Percentiles rank a stretch among this genome's conserved stretches.
Conservation (phyloP, 345 rosid genomes). For the Lumnitzera racemosa region DNA sequence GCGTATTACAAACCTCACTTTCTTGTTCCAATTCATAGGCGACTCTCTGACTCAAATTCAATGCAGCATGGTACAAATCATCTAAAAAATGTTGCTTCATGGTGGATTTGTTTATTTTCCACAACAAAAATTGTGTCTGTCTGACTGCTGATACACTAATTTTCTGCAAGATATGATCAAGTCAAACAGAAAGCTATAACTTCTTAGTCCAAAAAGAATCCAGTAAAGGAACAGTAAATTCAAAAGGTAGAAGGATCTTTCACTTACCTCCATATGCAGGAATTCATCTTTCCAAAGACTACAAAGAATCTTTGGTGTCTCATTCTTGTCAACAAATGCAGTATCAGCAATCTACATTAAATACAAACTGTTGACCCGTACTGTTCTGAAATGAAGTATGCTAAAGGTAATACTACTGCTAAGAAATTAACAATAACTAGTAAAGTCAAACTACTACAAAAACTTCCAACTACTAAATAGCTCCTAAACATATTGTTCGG, state of each 20-base stretch:
- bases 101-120: slow-evolving; percentile 57
- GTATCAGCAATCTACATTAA: slow-evolving; percentile 53
- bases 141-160: slow-evolving; percentile 28
- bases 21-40: slow-evolving; percentile 51
- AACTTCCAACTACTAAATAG: not conserved
- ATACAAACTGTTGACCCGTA: not conserved
- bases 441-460: not conserved
- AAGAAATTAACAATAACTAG: slow-evolving; percentile 4
- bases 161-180: slow-evolving; percentile 39
- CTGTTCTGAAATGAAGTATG: no score
- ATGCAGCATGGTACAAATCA: slow-evolving; percentile 78
- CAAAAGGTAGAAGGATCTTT: not conserved
- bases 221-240: not conserved
- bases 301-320: slow-evolving; percentile 45
- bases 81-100: slow-evolving; percentile 46
- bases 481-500: no score
- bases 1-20: slow-evolving; percentile 46
- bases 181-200: not conserved
- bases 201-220: not conserved
- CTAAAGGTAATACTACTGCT: not conserved
- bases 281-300: slow-evolving; percentile 81
- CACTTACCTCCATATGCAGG: slow-evolving; percentile 76
- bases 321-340: slow-evolving; percentile 62
- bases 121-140: slow-evolving; percentile 40
- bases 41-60: slow-evolving; percentile 64